Conservation (phyloP, 192 early-diverging fungal species). For the Gonapodya sp. region DNA sequence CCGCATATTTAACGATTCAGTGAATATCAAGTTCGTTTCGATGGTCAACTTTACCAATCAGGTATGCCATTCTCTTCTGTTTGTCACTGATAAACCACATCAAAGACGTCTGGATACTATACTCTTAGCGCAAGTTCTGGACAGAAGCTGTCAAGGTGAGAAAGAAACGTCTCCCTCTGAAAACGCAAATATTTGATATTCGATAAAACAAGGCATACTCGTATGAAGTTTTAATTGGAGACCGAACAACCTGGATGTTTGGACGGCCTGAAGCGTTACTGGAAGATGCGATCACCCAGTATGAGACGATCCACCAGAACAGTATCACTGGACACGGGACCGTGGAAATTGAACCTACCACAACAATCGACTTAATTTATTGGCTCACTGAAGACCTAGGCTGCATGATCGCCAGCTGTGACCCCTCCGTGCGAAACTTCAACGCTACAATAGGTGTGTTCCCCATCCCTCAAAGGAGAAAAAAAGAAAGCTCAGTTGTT, state of each 20-base stretch:
- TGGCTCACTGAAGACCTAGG: background rate
- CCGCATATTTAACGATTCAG: background rate
- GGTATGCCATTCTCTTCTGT: too few species aligned
- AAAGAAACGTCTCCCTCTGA: too few species aligned
- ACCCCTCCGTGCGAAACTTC: background rate
- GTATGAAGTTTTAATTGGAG: background rate
- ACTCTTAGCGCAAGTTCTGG: background rate
- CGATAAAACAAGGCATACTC: too few species aligned
- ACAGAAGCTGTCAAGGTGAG: background rate
- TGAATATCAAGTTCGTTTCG: background rate
- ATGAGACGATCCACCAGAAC: background rate
- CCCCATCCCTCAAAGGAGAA: background rate
- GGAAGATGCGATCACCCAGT: background rate
- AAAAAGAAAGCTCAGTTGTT: too few species aligned
- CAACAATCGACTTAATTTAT: background rate
- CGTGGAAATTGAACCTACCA: background rate
- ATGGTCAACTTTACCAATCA: background rate
- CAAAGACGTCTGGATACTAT: too few species aligned
- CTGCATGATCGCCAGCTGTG: background rate
- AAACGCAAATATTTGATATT: too few species aligned
- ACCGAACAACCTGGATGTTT: background rate
- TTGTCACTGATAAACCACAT: too few species aligned
- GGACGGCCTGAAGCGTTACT: background rate
- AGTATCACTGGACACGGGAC: background rate
- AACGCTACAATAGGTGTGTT: background rate